phyloP scores from a whole-genome alignment of 192 early-diverging fungal genomes.

The Jimgerdemannia lactiflua region DNA sequence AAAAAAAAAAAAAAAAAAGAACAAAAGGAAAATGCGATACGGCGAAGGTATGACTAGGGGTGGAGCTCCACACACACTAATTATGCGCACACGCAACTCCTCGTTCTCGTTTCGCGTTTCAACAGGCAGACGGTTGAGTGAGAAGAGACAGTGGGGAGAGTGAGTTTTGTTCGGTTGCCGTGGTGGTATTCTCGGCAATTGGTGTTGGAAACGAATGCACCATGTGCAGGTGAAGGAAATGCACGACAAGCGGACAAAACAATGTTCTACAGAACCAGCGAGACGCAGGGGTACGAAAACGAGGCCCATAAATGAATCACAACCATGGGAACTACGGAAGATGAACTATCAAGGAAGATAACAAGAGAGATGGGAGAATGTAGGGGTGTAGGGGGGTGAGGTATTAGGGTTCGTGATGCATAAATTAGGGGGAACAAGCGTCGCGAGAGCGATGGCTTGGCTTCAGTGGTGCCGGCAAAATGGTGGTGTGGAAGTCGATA shows the following conservation, averaged over 20 bases:
- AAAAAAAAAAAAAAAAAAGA: background rate
- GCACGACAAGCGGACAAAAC: background rate
- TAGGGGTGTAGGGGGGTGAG: background rate
- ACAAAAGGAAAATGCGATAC: background rate
- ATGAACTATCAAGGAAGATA: background rate
- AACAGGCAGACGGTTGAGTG: background rate
- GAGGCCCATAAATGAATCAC: background rate
- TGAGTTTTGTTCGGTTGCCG: background rate
- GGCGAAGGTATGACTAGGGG: background rate
- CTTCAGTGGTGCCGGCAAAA: background rate
- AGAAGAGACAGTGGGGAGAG: background rate
- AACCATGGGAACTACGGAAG: background rate
- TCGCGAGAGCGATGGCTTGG: background rate
- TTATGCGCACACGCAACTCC: background rate
- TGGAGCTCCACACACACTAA: background rate
- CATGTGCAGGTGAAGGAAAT: background rate
- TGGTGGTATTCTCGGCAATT: background rate
- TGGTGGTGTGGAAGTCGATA: background rate
- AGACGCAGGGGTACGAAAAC: background rate
- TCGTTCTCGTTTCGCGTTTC: background rate
- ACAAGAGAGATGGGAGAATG: background rate
- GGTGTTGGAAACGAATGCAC: background rate
- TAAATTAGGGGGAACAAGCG: background rate
- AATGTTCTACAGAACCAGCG: background rate
- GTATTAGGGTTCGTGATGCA: background rate